Conservation (phyloP, 140 eudicot genomes). For the Bidens hawaiensis region DNA sequence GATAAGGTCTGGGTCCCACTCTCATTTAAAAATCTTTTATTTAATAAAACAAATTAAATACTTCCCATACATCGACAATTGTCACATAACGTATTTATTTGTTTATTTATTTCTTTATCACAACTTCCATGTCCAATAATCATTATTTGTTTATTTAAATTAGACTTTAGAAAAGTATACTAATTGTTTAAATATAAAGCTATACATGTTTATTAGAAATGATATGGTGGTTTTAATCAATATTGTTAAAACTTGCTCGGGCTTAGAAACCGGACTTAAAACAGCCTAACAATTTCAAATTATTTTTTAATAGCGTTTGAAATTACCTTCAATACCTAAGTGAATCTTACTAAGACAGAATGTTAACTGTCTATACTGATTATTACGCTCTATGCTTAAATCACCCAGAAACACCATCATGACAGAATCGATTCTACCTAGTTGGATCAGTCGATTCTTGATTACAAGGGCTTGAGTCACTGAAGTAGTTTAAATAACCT, state of each 20-base stretch:
- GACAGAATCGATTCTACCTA: no score
- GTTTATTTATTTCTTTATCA: background rate
- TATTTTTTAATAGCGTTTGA: no score
- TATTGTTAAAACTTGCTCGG: background rate
- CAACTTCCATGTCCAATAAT: background rate
- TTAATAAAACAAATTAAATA: background rate
- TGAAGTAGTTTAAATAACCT: no score
- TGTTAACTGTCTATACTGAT: no score
- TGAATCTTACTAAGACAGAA: no score
- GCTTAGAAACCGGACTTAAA: background rate
- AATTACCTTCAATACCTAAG: no score
- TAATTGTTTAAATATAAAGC: background rate
- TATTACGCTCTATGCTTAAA: no score
- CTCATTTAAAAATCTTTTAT: conserved; percentile 5
- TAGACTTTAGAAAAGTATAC: no score
- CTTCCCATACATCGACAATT: conserved; percentile 31
- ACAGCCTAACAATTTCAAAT: no score
- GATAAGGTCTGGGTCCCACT: conserved; percentile 26
- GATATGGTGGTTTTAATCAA: background rate
- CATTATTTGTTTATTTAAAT: background rate
- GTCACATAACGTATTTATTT: conserved; percentile 1
- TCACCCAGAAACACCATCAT: no score
- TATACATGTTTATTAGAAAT: background rate
- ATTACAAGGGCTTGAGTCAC: no score
- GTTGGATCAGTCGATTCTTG: no score